These are phyloP conservation scores for Ogataea saltuana DNA, from an alignment of 805 yeast species.

Conservation along the genomic window DNA sequence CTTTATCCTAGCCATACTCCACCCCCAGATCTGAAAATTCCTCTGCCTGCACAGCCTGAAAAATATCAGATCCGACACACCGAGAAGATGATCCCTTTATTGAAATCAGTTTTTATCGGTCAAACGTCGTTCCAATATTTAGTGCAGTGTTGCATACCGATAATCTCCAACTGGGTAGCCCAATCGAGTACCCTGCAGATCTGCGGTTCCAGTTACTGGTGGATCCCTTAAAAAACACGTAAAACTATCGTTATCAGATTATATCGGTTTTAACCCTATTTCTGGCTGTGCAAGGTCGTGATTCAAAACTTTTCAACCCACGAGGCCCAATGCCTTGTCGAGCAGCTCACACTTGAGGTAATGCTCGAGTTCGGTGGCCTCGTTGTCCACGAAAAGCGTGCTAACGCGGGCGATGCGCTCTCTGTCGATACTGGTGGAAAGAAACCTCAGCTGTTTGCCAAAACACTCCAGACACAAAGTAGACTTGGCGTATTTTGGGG, in stretches of 20 bases:
- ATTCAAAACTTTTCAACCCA: not conserved
- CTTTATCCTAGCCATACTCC: not conserved
- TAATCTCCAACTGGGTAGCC: not conserved
- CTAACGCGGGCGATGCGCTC: slow-evolving; percentile 11
- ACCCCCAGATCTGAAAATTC: slow-evolving; percentile 2
- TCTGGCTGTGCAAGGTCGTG: slow-evolving; percentile 1
- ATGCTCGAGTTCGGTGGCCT: slow-evolving; percentile 19
- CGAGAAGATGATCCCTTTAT: not conserved
- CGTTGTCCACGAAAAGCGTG: slow-evolving; percentile 14
- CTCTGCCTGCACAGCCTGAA: slow-evolving; percentile 4
- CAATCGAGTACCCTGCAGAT: too few relatives aligned
- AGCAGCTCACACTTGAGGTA: slow-evolving; percentile 15
- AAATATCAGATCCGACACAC: not conserved
- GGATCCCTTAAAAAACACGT: not conserved
- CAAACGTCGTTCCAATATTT: too few relatives aligned
- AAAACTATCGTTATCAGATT: not conserved
- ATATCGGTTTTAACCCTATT: slow-evolving; percentile 6
- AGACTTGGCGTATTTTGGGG: slow-evolving; percentile 29
- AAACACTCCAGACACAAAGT: slow-evolving; percentile 31
- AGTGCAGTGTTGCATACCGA: too few relatives aligned
- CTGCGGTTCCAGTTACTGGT: not conserved
- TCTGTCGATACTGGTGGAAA: slow-evolving; percentile 13
- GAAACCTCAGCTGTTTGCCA: slow-evolving; percentile 9
- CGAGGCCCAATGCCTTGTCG: slow-evolving; percentile 16
- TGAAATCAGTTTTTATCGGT: slow-evolving; percentile 2